A percentile compares a stretch with the other conserved stretches of the same genome.
phyloP scores from a whole-genome alignment of 1,284 basidiomycete species.

The Clitocybe nebularis region DNA sequence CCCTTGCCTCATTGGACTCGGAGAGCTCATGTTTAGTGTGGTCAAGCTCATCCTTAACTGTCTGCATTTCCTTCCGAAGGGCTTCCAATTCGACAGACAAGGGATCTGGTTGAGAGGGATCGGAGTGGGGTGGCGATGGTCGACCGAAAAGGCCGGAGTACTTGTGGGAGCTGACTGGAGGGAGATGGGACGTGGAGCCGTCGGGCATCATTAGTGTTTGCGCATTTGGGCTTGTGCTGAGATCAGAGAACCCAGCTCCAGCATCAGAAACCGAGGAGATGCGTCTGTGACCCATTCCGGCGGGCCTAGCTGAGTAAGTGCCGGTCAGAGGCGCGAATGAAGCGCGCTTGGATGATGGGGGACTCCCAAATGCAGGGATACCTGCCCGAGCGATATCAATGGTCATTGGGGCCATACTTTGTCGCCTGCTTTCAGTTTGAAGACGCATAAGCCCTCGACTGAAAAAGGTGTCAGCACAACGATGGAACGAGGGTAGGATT shows the following conservation, averaged over 20 bases:
- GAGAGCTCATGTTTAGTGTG: conserved; percentile 60
- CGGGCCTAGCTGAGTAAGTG: conserved; percentile 36
- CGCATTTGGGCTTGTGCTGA: conserved; percentile 27
- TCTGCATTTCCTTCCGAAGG: conserved; percentile 59
- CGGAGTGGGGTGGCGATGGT: conserved; percentile 35
- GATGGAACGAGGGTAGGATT: background rate
- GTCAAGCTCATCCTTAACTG: conserved; percentile 58
- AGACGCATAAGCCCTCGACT: conserved; percentile 88
- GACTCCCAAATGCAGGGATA: conserved; percentile 30
- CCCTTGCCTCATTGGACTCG: conserved; percentile 78
- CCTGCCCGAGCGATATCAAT: conserved; percentile 56
- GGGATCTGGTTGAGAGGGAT: conserved; percentile 28
- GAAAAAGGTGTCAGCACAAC: conserved; percentile 9
- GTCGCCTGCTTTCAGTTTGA: conserved; percentile 75
- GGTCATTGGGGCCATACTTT: conserved; percentile 46
- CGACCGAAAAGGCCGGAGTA: conserved; percentile 53
- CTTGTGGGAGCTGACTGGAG: conserved; percentile 36
- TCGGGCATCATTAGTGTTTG: conserved; percentile 28
- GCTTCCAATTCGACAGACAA: conserved; percentile 43
- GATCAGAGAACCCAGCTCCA: conserved; percentile 23
- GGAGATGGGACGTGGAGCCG: conserved; percentile 17
- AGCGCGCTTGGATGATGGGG: conserved; percentile 58
- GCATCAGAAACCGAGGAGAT: conserved; percentile 66
- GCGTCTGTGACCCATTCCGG: conserved; percentile 52
- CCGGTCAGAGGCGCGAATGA: conserved; percentile 71